These are phyloP conservation scores for Phytophthora foliorum DNA, from an alignment of 352 stramenopile species.

Conservation along the genomic window DNA sequence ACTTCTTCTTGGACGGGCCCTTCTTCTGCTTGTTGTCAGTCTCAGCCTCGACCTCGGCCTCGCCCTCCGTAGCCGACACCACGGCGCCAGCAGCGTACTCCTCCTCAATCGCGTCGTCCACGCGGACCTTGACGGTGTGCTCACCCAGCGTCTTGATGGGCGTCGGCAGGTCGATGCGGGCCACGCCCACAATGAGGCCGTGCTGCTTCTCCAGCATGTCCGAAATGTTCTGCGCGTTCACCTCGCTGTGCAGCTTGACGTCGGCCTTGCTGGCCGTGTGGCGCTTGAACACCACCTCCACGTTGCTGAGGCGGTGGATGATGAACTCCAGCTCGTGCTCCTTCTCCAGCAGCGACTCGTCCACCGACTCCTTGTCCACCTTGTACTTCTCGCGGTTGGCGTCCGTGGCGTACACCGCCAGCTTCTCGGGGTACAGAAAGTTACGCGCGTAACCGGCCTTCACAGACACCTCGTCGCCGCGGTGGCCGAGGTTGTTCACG, in stretches of 20 bases:
- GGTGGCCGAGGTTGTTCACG: conserved; percentile 86
- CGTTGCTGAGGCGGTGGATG: conserved; percentile 62
- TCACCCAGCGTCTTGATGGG: conserved; percentile 86
- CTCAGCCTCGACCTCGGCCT: conserved; percentile 28
- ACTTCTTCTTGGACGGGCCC: conserved; percentile 82
- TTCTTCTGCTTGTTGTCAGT: conserved; percentile 44
- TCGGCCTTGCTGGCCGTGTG: conserved; percentile 74
- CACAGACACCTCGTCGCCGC: conserved; percentile 92
- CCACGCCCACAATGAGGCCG: conserved; percentile 82
- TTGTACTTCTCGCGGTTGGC: conserved; percentile 91
- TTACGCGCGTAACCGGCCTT: conserved; percentile 96
- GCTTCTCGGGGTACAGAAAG: conserved; percentile 94
- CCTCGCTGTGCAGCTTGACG: conserved; percentile 69
- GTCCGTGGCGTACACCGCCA: conserved; percentile 94
- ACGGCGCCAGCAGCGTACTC: conserved; percentile 63
- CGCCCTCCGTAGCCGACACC: conserved; percentile 27
- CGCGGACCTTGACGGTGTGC: conserved; percentile 85
- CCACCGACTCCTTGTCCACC: conserved; percentile 67
- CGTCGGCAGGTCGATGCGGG: conserved; percentile 74
- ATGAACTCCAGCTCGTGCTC: conserved; percentile 74
- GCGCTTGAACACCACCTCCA: conserved; percentile 84
- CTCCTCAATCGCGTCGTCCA: conserved; percentile 81
- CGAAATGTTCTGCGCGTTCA: conserved; percentile 86
- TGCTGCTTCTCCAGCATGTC: conserved; percentile 89
- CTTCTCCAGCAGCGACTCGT: conserved; percentile 61